These are phyloP conservation scores for Trichopus zeylanicus DNA, from an alignment of 116 monocot species.

Conservation along the genomic window DNA sequence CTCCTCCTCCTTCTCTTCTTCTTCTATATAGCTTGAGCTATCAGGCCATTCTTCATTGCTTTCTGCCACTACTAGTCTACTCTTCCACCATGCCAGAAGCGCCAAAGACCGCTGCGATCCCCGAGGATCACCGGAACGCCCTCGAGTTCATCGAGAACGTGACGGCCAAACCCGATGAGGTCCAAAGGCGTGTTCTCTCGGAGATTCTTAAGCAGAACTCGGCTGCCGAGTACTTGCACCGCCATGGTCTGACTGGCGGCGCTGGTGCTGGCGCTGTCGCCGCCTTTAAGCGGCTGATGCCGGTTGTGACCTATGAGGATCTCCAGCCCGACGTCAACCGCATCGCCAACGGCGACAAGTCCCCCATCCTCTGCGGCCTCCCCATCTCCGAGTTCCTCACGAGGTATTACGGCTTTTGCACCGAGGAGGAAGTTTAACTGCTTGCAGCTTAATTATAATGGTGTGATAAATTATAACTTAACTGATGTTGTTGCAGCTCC, in stretches of 20 bases:
- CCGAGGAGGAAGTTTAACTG: no score
- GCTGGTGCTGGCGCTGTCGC: neutral
- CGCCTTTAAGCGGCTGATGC: slow-evolving; percentile 30
- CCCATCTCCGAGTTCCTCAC: slow-evolving; percentile 61
- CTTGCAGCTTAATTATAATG: no score
- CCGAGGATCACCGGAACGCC: slow-evolving; percentile 28
- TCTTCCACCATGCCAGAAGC: slow-evolving; percentile 37
- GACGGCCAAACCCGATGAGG: slow-evolving; percentile 1
- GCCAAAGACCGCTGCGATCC: slow-evolving; percentile 12
- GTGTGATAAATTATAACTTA: no score
- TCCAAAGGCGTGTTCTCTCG: slow-evolving; percentile 39
- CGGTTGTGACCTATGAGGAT: slow-evolving; percentile 48
- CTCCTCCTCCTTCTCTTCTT: neutral
- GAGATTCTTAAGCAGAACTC: slow-evolving; percentile 79
- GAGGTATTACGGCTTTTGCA: slow-evolving; percentile 28
- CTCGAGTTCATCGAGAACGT: slow-evolving; percentile 41
- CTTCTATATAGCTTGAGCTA: neutral
- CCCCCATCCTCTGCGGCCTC: slow-evolving; percentile 41
- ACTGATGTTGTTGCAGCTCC: slow-evolving; percentile 22
- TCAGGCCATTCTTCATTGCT: neutral
- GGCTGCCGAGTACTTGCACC: slow-evolving; percentile 55
- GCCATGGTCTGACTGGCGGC: slow-evolving; percentile 22
- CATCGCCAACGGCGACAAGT: slow-evolving; percentile 53
- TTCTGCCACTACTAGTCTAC: neutral
- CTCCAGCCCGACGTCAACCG: slow-evolving; percentile 41